Evolutionary conservation across 2,329 filamentous ascomycete genomes (phyloP).

Genomic region (Fusarium brachygibbosum): DNA sequence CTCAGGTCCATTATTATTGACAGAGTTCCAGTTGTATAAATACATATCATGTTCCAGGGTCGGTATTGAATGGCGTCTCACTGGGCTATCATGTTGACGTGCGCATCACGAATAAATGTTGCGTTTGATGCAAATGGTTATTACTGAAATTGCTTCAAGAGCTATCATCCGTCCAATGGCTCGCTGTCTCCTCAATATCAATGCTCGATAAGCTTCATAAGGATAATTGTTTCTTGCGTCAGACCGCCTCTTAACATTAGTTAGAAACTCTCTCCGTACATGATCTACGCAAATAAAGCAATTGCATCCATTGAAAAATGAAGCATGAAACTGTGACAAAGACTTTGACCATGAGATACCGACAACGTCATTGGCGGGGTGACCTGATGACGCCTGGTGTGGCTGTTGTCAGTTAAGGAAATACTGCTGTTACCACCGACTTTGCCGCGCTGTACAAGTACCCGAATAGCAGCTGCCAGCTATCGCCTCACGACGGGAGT

Average conservation of each 20-base stretch:
- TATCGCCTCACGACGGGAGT: slow-evolving; percentile 39
- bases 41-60: neutral
- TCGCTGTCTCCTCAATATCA: neutral
- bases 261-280: too few relatives aligned
- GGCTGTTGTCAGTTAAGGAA: slow-evolving; percentile 19
- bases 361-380: slow-evolving; percentile 52
- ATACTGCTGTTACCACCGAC: neutral
- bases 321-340: slow-evolving; percentile 36
- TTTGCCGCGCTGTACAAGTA: neutral
- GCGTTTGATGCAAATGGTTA: neutral
- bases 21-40: neutral
- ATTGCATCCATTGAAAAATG: slow-evolving; percentile 8
- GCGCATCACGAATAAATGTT: neutral
- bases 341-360: slow-evolving; percentile 28
- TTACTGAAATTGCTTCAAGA: neutral
- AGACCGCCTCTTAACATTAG: slow-evolving; percentile 6
- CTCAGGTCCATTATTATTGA: neutral
- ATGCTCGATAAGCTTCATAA: neutral
- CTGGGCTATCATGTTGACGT: neutral
- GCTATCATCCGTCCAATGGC: neutral
- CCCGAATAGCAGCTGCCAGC: neutral
- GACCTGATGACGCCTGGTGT: slow-evolving; percentile 42
- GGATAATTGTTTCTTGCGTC: neutral
- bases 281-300: neutral
- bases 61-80: neutral